phyloP scores from a whole-genome alignment of 306 rosid genomes.

The Trichosanthes truncata region DNA sequence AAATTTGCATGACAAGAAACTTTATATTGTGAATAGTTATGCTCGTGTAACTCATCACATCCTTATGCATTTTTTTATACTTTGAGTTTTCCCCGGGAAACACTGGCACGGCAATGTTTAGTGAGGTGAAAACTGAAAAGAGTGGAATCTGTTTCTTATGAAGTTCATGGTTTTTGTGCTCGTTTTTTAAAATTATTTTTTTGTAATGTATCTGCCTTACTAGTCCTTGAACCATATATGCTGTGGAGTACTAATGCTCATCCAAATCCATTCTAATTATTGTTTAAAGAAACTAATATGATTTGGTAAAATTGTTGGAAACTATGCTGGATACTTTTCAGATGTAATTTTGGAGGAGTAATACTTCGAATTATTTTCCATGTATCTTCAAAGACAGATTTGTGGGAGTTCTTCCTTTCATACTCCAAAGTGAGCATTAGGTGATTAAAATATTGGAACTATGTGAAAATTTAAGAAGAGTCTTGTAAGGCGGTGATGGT shows the following conservation, averaged over 20 bases:
- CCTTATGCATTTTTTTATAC: not conserved
- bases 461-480: not conserved
- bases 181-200: not conserved
- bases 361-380: not conserved
- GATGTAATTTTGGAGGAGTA: not conserved
- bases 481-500: not conserved
- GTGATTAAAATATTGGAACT: not conserved
- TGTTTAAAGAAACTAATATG: not conserved
- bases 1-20: conserved; percentile 5
- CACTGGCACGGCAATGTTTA: not conserved
- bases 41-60: not conserved
- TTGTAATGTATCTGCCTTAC: not conserved
- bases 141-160: not conserved
- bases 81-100: not conserved
- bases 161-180: not conserved
- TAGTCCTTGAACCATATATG: not conserved
- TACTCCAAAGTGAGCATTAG: not conserved
- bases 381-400: not conserved
- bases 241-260: not conserved
- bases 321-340: not conserved
- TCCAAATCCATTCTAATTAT: not conserved
- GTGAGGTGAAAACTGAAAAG: not conserved
- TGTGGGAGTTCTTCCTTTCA: not conserved
- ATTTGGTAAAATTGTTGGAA: not conserved
- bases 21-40: not conserved